Conservation (phyloP, 2,329 filamentous ascomycete species). For the Botrytis galanthina region DNA sequence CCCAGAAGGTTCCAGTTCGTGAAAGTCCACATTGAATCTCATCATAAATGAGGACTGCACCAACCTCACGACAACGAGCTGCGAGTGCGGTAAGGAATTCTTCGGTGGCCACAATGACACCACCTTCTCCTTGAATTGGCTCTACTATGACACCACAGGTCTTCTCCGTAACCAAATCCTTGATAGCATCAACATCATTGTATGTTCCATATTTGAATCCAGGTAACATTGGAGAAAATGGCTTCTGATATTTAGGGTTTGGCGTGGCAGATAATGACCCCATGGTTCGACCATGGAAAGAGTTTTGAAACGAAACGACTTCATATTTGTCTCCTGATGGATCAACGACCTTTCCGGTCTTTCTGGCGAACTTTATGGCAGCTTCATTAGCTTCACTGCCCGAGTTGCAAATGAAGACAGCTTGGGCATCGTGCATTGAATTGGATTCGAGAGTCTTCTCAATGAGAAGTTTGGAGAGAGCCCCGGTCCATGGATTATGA, state of each 20-base stretch:
- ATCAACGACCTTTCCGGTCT: constrained; percentile 75
- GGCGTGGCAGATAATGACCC: constrained; percentile 92
- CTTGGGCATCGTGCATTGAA: constrained; percentile 74
- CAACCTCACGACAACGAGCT: constrained; percentile 78
- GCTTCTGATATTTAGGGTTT: constrained; percentile 95
- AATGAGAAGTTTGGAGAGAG: constrained; percentile 80
- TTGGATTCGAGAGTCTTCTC: constrained; percentile 76
- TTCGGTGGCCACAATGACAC: constrained; percentile 77
- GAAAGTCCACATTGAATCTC: constrained; percentile 95
- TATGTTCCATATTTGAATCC: constrained; percentile 84
- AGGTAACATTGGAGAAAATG: constrained; percentile 92
- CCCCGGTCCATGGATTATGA: constrained; percentile 93
- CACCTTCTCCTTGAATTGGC: constrained; percentile 96
- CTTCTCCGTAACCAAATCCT: constrained; percentile 72
- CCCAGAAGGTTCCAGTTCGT: constrained; percentile 88
- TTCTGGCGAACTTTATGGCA: constrained; percentile 93
- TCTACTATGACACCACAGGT: constrained; percentile 96
- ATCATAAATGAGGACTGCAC: constrained; percentile 87
- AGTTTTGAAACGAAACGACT: constrained; percentile 84
- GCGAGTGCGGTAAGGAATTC: constrained; percentile 86
- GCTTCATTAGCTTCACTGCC: constrained; percentile 97
- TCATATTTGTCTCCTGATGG: constrained; percentile 73
- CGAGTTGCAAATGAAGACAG: constrained; percentile 93
- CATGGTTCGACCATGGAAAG: constrained; percentile 97
- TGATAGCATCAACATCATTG: constrained; percentile 74